Conservation (phyloP, 345 rosid species). For the Microcos paniculata region DNA sequence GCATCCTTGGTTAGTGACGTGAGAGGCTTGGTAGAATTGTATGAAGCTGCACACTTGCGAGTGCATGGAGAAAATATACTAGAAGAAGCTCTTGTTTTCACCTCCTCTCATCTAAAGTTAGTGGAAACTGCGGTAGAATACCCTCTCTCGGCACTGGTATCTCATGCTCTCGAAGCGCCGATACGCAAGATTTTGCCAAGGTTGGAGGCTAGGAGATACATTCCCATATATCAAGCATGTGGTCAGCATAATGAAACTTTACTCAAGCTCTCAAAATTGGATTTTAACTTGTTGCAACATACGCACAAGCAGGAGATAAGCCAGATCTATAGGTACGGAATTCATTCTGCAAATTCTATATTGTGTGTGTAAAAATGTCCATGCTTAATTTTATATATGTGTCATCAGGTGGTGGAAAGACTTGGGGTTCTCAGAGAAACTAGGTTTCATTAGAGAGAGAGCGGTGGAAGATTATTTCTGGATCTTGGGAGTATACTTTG, state of each 20-base stretch:
- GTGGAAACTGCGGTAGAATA: neutral
- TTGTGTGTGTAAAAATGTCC: neutral
- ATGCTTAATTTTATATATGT: too few species aligned
- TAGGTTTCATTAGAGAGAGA: conserved; percentile 30
- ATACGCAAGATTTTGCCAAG: conserved; percentile 13
- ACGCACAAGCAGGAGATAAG: conserved; percentile 16
- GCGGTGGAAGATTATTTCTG: conserved; percentile 25
- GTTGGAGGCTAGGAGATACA: conserved; percentile 20
- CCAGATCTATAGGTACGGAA: conserved; percentile 3
- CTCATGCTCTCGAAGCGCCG: neutral
- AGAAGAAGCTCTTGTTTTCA: neutral
- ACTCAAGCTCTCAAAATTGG: conserved; percentile 23
- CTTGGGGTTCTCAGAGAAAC: conserved; percentile 18
- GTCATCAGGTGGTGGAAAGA: conserved; percentile 29
- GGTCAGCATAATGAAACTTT: neutral
- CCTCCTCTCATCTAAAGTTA: neutral
- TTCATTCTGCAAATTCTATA: neutral
- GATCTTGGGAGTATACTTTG: too few species aligned
- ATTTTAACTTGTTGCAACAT: conserved; percentile 15
- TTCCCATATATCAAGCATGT: conserved; percentile 14
- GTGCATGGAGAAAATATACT: conserved; percentile 1
- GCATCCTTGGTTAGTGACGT: neutral
- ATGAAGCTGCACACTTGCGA: conserved; percentile 26
- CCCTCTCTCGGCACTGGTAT: neutral
- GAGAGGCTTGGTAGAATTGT: conserved; percentile 24